A percentile compares a stretch with the other conserved stretches of the same genome.
Evolutionary conservation across 73 alveolate species (phyloP).

Genomic region (Paramecium sexaurelia): DNA sequence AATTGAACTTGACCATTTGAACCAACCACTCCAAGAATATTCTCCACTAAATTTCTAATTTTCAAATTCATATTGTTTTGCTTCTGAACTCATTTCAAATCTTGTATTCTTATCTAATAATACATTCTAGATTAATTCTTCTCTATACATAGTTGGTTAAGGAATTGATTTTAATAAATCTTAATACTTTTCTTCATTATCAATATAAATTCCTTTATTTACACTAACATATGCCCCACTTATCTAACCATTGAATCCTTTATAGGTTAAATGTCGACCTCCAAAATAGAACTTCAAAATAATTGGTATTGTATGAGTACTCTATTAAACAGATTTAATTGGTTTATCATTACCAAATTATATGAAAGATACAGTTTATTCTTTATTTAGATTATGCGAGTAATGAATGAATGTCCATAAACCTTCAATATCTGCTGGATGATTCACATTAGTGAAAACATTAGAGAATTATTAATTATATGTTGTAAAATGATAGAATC

Average conservation of each 20-base stretch:
- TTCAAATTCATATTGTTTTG: not conserved
- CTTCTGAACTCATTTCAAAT: not conserved
- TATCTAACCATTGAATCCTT: slow-evolving; percentile 9
- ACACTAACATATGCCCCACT: not conserved
- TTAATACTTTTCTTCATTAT: not conserved
- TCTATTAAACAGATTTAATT: not conserved
- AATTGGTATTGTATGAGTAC: not conserved
- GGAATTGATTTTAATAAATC: not conserved
- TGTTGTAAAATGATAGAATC: slow-evolving; percentile 61
- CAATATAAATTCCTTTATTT: slow-evolving; percentile 9
- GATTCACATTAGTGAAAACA: slow-evolving; percentile 21
- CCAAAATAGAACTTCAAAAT: slow-evolving; percentile 37
- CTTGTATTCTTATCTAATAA: not conserved
- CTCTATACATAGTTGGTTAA: not conserved
- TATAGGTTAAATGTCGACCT: not conserved
- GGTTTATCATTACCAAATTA: slow-evolving; percentile 14
- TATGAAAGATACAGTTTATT: not conserved
- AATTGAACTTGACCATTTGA: not conserved
- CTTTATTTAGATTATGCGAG: not conserved
- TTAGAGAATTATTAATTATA: not conserved
- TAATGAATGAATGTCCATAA: slow-evolving; percentile 60
- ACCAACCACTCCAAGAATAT: slow-evolving; percentile 64
- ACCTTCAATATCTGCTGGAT: slow-evolving; percentile 64
- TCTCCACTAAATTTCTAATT: not conserved
- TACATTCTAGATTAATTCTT: not conserved